Conservation (phyloP, 345 rosid genomes). For the thale cress (Arabidopsis thaliana) region TAIR10.1 NC_003071.7:5072001-5072500, state of each 20-base stretch:
- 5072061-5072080: constrained; percentile 63
- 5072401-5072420: too few species aligned
- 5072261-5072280: neutral
- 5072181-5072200: neutral
- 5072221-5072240: constrained; percentile 17
- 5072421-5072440: too few species aligned
- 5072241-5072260: neutral
- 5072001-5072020: constrained; percentile 66
- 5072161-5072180: neutral
- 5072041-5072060: constrained; percentile 84
- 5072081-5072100: constrained; percentile 77
- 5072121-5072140: constrained; percentile 74
- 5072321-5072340: too few species aligned
- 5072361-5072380: too few species aligned
- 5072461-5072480: too few species aligned
- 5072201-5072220: neutral
- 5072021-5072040: constrained; percentile 72
- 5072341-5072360: too few species aligned
- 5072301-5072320: too few species aligned
- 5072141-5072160: constrained; percentile 58
- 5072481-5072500: too few species aligned
- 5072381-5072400: too few species aligned
- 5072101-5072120: constrained; percentile 77
- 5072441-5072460: too few species aligned
- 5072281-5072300: neutral